Evolutionary conservation across 345 rosid genomes (phyloP).

Genomic region (Salix purpurea): DNA sequence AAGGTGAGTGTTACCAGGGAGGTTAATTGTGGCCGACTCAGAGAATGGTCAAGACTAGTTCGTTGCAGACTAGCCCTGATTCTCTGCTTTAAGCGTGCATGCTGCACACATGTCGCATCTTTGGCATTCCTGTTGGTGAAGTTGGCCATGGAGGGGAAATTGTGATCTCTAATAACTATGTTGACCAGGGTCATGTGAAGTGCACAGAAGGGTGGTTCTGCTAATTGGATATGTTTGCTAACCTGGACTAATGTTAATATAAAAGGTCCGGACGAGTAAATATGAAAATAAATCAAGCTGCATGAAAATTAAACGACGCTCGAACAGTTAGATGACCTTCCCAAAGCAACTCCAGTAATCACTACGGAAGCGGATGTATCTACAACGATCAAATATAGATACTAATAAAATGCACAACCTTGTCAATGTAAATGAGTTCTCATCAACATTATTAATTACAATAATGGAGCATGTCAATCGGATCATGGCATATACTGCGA

Average conservation of each 20-base stretch:
- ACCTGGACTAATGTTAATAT: background rate
- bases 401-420: background rate
- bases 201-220: background rate
- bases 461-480: constrained; percentile 1
- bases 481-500: background rate
- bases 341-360: too few relatives aligned
- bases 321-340: too few relatives aligned
- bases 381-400: too few relatives aligned
- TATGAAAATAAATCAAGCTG: too few relatives aligned
- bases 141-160: background rate
- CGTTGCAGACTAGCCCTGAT: background rate
- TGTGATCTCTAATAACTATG: background rate
- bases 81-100: background rate
- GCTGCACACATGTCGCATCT: background rate
- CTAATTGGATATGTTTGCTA: too few relatives aligned
- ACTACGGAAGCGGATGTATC: too few relatives aligned
- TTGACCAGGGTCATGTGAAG: background rate
- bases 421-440: background rate
- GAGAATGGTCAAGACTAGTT: background rate
- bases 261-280: too few relatives aligned
- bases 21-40: background rate
- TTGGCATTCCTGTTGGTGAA: background rate
- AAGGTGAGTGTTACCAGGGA: background rate
- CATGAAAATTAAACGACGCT: too few relatives aligned
- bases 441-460: constrained; percentile 22